Percentiles rank a stretch among this genome's conserved stretches.
Conservation (phyloP, 805 yeast species). For the Yarrowia porcina region DNA sequence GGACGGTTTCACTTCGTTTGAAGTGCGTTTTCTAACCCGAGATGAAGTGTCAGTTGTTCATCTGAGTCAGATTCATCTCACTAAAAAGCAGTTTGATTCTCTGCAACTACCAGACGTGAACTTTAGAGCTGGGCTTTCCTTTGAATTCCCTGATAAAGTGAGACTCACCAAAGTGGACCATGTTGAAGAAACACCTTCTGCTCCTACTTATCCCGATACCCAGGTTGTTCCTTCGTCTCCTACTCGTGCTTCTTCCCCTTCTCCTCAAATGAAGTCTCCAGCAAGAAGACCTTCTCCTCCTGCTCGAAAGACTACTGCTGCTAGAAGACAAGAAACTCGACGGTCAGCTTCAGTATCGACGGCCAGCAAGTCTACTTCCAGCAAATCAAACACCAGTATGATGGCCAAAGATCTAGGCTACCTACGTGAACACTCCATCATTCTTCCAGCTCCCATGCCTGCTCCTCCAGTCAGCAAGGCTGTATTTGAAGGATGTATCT, state of each 20-base stretch:
- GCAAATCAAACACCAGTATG: too few relatives aligned
- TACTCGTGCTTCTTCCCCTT: background rate
- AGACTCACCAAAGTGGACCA: background rate
- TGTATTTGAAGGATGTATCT: slow-evolving; percentile 9
- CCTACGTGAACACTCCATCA: background rate
- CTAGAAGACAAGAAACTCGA: background rate
- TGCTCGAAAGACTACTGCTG: background rate
- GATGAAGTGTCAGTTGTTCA: background rate
- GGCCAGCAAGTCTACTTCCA: slow-evolving; percentile 1
- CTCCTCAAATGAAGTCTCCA: background rate
- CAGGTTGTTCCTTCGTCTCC: background rate
- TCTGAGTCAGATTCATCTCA: background rate
- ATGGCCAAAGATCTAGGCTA: background rate
- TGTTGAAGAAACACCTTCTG: background rate
- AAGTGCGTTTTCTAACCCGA: background rate
- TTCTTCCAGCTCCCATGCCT: background rate
- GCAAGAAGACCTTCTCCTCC: background rate
- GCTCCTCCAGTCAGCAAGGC: background rate
- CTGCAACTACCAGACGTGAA: background rate
- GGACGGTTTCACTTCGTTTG: slow-evolving; percentile 3
- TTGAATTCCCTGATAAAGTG: background rate
- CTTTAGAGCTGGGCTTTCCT: background rate
- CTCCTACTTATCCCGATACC: background rate
- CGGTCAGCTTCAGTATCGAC: background rate
- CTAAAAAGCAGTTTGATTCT: background rate